Base-by-base conservation (phyloP, 805 yeast genomes). In the Saccharomycopsis lassenensis region DNA sequence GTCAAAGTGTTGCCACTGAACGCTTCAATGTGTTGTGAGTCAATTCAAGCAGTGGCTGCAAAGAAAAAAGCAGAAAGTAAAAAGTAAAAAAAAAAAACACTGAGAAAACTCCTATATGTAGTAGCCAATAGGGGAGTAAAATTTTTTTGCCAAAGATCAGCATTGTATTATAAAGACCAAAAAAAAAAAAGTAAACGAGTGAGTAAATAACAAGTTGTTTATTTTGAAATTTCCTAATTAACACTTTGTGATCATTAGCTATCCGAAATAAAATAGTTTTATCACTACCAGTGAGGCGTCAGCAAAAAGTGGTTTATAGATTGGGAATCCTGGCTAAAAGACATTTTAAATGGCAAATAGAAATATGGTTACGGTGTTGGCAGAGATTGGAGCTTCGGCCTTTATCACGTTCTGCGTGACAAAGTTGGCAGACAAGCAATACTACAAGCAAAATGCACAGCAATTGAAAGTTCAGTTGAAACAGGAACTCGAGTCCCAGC, bases 321-420 rank as follows among this genome's bases (percentile, higher is more conserved):
- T n/a, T n/a, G n/a, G n/a, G n/a, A n/a, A n/a, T n/a, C n/a, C n/a
- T n/a, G n/a, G n/a, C n/a, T n/a, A n/a, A n/a, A n/a, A 12, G 6
- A 23, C 19, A 5, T 33, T 12, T 31, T 26, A 17, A 15, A 26
- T 26, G 30, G 25, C 35, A 32, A 36, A 19, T 21, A 40, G 31
- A 36, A 33, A 27, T 27, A 36, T 40, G 41, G 40, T 40, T 21
- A 38, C 44, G 27, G 41, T 40, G 14, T 12, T 40, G n/a, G 44
- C 44, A 24, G 44, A 40, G 27, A 36, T 40, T n/a, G 44, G 44
- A 11, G 38, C 30, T 11, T 40, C 44, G 6, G 44, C 44, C 7
- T 29, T 40, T 11, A 36, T 33, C 24, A 33, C 44, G 5, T 37
- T 32, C 20, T 28, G 33, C n/a, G 7, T 40, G 11, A 40, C 44